Evolutionary conservation across 2,329 filamentous ascomycete species (phyloP).

Genomic region (Colletotrichum higginsianum): DNA sequence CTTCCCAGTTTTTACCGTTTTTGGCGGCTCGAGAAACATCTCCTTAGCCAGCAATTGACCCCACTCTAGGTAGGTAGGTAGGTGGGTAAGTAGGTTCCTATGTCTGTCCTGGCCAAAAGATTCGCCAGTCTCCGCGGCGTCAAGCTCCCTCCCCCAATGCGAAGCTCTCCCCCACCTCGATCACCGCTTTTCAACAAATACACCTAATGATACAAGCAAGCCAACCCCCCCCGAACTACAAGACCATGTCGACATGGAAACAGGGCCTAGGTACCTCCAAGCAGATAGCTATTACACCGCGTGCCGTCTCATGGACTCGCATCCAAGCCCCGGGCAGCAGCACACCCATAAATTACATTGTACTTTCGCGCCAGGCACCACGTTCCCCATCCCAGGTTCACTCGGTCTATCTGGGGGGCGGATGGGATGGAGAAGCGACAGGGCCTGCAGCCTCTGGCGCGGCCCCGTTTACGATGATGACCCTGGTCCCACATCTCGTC

Average conservation of each 20-base stretch:
- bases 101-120: background rate
- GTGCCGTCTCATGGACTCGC: background rate
- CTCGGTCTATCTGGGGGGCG: slow-evolving; percentile 14
- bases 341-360: background rate
- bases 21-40: background rate
- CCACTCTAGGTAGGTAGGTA: no score
- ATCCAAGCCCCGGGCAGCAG: background rate
- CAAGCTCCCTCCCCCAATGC: background rate
- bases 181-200: background rate
- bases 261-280: background rate
- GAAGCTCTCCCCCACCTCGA: background rate
- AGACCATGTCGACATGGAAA: background rate
- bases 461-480: slow-evolving; percentile 8
- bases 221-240: background rate
- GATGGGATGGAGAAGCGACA: slow-evolving; percentile 13
- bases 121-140: background rate
- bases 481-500: slow-evolving; percentile 19
- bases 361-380: slow-evolving; percentile 12
- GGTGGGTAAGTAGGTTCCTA: no score
- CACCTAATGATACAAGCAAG: background rate
- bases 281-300: background rate
- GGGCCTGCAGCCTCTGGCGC: slow-evolving; percentile 26
- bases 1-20: background rate
- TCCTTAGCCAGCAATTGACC: no score
- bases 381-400: slow-evolving; percentile 9